Percentiles rank a stretch among this genome's conserved stretches.
These are phyloP conservation scores for Colletotrichum sp. DNA, from an alignment of 2,329 filamentous ascomycete genomes.

Conservation along the genomic window DNA sequence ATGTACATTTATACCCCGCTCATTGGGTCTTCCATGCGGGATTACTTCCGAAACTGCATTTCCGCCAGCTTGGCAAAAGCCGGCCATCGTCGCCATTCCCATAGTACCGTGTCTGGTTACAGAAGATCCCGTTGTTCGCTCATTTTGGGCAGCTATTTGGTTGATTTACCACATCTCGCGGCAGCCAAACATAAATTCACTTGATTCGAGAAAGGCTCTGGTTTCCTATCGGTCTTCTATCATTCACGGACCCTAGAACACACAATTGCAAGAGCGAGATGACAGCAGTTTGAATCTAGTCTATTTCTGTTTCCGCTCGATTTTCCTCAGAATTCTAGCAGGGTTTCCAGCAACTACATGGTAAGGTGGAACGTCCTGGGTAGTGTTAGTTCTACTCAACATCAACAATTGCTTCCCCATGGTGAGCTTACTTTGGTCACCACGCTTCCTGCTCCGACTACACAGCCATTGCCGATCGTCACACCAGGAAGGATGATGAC, in stretches of 20 bases:
- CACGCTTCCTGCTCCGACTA: background rate
- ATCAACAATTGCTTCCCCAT: no score
- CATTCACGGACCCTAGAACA: accelerated
- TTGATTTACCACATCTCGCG: no score
- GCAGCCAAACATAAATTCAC: accelerated
- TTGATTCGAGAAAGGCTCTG: accelerated
- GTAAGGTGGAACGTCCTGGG: background rate
- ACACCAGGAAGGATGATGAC: background rate
- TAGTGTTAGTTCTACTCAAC: accelerated
- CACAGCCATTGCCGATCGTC: background rate
- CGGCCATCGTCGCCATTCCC: no score
- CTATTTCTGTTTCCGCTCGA: background rate
- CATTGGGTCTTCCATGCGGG: accelerated
- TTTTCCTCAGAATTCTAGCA: background rate
- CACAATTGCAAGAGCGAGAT: background rate
- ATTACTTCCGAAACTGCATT: background rate
- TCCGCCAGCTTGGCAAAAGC: background rate
- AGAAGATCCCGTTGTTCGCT: no score
- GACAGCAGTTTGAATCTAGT: background rate
- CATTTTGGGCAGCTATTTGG: no score
- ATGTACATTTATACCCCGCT: background rate
- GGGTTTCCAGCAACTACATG: background rate
- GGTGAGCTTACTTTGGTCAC: background rate
- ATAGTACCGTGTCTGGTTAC: no score
- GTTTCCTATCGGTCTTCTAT: no score